Base-by-base conservation (phyloP, 2,329 filamentous ascomycete genomes). In the Claviceps fusiformis region DNA sequence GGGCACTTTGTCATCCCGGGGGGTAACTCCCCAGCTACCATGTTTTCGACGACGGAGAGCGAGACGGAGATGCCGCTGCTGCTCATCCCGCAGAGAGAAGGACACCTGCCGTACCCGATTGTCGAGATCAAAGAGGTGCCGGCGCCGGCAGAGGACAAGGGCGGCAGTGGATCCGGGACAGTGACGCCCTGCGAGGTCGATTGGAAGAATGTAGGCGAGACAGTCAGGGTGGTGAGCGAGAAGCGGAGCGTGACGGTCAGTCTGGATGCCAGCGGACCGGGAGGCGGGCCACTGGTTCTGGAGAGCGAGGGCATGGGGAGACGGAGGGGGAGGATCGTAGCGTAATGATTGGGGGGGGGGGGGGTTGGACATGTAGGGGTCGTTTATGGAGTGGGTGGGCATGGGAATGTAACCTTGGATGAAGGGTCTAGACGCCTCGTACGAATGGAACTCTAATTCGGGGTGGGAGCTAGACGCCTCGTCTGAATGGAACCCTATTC, bases 81-180 rank as follows among this genome's bases (percentile, higher is more conserved):
- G 54, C 73, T 97, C 10, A 82, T 97, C 13, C 90, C 93, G 0
- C 76, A 95, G 49, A 80, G 85, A 54, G 77, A 89, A 33, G 92
- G 93, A 0, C 82, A 82, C 65, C 70, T 93, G n/a, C 77, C 89
- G 0, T 81, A 90, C 33, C 93, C 93, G 0, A 77, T 71, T 8
- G 76, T 97, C 2, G 90, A 95, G 52, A 85, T 97, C 41, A 81
- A 85, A 48, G 82, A 83, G 66, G 74, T 82, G 46, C 67, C 70
- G 54, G 6, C 27, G 46, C 6, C 46, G 46, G 15, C 66, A 63
- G 59, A 65, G 55, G 57, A 61, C 56, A 9, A 9, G 27, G 31
- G 8, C n/a, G 47, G 17, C 17, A 33, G 31, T 33, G 31, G 9
- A 58, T 59, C 48, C 35, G 61, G 58, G 47, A 61, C 61, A 27